A percentile compares a stretch with the other conserved stretches of the same genome.
These are phyloP conservation scores for Nidularia sp. DNA, from an alignment of 768 basidiomycete species.

Conservation along the genomic window DNA sequence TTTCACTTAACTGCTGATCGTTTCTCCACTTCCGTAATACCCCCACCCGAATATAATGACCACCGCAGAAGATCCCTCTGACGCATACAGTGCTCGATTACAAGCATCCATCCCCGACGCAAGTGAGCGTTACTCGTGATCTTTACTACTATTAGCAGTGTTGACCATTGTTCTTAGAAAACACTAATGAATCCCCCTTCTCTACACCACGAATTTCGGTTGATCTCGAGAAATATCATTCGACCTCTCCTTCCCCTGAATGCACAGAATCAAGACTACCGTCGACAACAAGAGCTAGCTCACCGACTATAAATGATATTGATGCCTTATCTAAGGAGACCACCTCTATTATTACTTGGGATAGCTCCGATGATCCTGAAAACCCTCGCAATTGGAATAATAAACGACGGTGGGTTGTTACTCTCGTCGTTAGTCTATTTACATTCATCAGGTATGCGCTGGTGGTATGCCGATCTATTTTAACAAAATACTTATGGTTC, in stretches of 20 bases:
- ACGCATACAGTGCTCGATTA: too few species aligned
- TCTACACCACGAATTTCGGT: background rate
- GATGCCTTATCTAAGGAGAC: background rate
- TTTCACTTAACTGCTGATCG: too few species aligned
- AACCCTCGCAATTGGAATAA: constrained; percentile 40
- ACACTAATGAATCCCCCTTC: background rate
- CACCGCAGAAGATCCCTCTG: too few species aligned
- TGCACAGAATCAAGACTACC: background rate
- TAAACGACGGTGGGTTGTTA: constrained; percentile 42
- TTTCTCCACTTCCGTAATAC: too few species aligned
- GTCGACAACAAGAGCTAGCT: background rate
- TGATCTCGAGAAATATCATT: background rate
- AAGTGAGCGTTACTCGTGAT: too few species aligned
- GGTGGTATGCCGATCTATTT: background rate
- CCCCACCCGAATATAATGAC: too few species aligned
- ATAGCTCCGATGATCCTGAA: constrained; percentile 19
- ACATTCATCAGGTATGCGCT: constrained; percentile 40
- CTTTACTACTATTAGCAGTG: too few species aligned
- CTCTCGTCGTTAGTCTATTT: constrained; percentile 46
- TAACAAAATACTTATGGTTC: background rate
- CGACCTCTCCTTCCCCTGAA: background rate
- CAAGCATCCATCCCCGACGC: too few species aligned
- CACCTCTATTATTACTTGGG: constrained; percentile 18
- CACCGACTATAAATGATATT: background rate
- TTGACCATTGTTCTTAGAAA: background rate